Percentiles rank a stretch among this genome's conserved stretches.
phyloP scores from a whole-genome alignment of 495 filamentous ascomycete species.

The Neurospora discreta region DNA sequence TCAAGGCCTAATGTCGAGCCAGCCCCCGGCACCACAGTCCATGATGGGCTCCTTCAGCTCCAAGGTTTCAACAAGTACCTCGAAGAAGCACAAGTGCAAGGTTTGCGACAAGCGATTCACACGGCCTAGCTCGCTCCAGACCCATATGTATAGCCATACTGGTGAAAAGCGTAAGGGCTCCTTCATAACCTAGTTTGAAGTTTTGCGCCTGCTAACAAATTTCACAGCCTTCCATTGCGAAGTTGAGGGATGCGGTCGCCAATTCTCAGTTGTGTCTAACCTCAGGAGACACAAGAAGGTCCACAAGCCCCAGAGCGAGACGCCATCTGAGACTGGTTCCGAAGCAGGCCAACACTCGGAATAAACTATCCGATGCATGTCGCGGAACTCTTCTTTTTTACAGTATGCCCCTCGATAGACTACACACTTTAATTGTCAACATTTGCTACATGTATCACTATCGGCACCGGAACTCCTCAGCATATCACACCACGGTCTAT shows the following conservation, averaged over 20 bases:
- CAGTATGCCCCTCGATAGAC: slow-evolving; percentile 17
- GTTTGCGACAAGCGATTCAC: slow-evolving; percentile 99
- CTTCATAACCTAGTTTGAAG: background rate
- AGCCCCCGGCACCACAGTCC: slow-evolving; percentile 77
- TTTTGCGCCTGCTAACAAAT: slow-evolving; percentile 24
- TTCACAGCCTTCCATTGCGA: slow-evolving; percentile 79
- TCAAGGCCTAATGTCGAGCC: slow-evolving; percentile 53
- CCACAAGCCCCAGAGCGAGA: slow-evolving; percentile 63
- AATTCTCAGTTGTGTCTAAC: slow-evolving; percentile 98
- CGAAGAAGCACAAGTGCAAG: slow-evolving; percentile 99
- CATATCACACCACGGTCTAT: background rate
- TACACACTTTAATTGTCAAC: slow-evolving; percentile 18
- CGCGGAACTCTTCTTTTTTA: background rate
- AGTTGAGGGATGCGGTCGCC: slow-evolving; percentile 87
- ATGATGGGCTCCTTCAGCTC: slow-evolving; percentile 99
- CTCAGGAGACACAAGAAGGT: slow-evolving; percentile 91
- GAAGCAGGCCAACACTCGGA: slow-evolving; percentile 37
- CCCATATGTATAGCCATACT: slow-evolving; percentile 98
- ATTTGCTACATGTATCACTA: slow-evolving; percentile 6
- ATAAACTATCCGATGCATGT: slow-evolving; percentile 8
- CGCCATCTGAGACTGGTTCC: slow-evolving; percentile 40
- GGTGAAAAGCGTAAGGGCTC: slow-evolving; percentile 88
- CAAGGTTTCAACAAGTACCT: slow-evolving; percentile 87
- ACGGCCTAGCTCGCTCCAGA: slow-evolving; percentile 88
- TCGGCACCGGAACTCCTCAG: slow-evolving; percentile 3